Evolutionary conservation across 2,329 filamentous ascomycete species (phyloP).

Genomic region (Fusarium sororula): DNA sequence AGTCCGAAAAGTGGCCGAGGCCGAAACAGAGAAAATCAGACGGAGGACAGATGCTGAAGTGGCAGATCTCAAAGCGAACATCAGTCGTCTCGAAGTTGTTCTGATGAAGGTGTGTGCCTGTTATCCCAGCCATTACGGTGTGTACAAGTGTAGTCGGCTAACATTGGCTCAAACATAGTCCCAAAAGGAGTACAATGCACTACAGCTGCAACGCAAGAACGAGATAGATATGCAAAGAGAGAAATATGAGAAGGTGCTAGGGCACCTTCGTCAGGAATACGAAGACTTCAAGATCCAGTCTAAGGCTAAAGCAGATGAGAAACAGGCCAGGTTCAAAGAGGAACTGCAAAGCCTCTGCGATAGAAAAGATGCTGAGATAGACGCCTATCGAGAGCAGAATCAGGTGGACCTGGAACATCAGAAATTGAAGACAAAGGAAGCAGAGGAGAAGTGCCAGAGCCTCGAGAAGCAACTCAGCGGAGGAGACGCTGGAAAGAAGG

Average conservation of each 20-base stretch:
- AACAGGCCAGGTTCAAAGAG: conserved; percentile 5
- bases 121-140: neutral
- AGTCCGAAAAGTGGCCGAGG: conserved; percentile 57
- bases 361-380: conserved; percentile 17
- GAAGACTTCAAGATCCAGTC: conserved; percentile 32
- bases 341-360: conserved; percentile 13
- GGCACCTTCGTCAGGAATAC: conserved; percentile 27
- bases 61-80: conserved; percentile 68
- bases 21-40: conserved; percentile 59
- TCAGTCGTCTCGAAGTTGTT: conserved; percentile 70
- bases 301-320: conserved; percentile 19
- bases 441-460: conserved; percentile 35
- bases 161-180: conserved; percentile 51
- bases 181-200: conserved; percentile 61
- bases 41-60: conserved; percentile 67
- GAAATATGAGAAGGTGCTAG: conserved; percentile 9
- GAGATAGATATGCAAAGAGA: conserved; percentile 31
- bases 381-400: conserved; percentile 41
- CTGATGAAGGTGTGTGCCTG: conserved; percentile 62
- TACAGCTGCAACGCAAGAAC: conserved; percentile 24
- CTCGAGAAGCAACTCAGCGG: conserved; percentile 44
- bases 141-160: neutral
- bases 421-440: conserved; percentile 37
- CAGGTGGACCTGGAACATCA: conserved; percentile 35
- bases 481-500: conserved; percentile 25